Evolutionary conservation across 139 green algal genomes (phyloP), one percentile per base, ranked within the genome.

Genomic region (Monoraphidium neglectum): DNA sequence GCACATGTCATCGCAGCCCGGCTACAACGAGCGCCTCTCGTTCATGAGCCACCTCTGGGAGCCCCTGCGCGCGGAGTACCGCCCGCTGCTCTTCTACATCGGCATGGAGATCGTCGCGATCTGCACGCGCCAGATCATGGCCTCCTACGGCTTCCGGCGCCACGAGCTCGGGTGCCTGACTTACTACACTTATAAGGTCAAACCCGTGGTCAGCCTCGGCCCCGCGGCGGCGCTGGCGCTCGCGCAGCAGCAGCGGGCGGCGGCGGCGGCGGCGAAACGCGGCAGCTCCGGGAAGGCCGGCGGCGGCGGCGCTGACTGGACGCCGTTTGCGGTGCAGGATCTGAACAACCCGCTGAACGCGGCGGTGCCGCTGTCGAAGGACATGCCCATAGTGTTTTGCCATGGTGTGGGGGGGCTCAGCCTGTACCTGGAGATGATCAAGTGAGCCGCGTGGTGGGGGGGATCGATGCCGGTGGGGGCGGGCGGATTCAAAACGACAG

Each of bases 31-130:
- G 23, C 62, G 72, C 0, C 49, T 86, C 43, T 15, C 13, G 0
- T 74, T 72, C 71, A 82, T 86, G 81, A 69, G 47, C 23, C 81
- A 86, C 60, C 71, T 86, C 28, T 86, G 81, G 81, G 76, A 86
- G 60, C 71, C 68, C 24, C 67, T 86, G 38, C 59, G 72, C 28
- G 74, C 54, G 18, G 38, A 30, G 16, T 75, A 83, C 77, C 72
- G 80, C 54, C 83, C 83, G 1, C 56, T 88, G 56, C 18, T 65
- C 10, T 61, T 86, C 32, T 88, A 88, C 74, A 16, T 67, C 40
- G 59, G 35, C 18, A 80, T 76, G 3, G 83, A 88, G 79, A 30
- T 70, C 2, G 21, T 88, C 16, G 62, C 56, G 1, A n/a, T 76
- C 15, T 32, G 73, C 28, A 67, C 51, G 23, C 69, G 70, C 16